phyloP scores from a whole-genome alignment of 2,329 filamentous ascomycete genomes.

The Hortaea werneckii region DNA sequence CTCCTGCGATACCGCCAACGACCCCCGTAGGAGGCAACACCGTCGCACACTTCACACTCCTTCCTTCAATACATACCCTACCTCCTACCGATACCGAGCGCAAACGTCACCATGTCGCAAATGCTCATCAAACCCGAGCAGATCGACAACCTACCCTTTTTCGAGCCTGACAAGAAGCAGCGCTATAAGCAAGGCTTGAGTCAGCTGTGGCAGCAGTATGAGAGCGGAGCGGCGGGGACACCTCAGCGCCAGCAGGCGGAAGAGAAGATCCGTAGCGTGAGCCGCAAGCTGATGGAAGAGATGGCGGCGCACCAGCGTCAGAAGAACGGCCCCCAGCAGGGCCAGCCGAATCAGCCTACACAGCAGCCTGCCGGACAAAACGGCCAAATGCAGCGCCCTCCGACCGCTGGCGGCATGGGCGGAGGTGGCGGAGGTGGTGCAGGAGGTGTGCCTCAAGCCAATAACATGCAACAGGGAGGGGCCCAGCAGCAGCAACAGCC shows the following conservation, averaged over 20 bases:
- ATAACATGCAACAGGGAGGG: not conserved
- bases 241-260: conserved; percentile 41
- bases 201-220: conserved; percentile 44
- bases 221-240: conserved; percentile 38
- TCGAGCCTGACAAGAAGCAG: conserved; percentile 45
- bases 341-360: not conserved
- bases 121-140: conserved; percentile 40
- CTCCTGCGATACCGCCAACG: too few relatives aligned
- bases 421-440: not conserved
- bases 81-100: too few relatives aligned
- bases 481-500: conserved; percentile 2
- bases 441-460: not conserved
- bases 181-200: conserved; percentile 46
- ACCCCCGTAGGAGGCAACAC: too few relatives aligned
- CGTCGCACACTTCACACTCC: too few relatives aligned
- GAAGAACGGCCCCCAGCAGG: conserved; percentile 7
- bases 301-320: conserved; percentile 8
- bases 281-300: conserved; percentile 38
- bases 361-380: conserved; percentile 3
- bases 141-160: conserved; percentile 42
- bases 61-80: too few relatives aligned
- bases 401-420: conserved; percentile 2
- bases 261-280: conserved; percentile 38
- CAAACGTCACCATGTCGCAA: not conserved
- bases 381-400: conserved; percentile 8